These are phyloP conservation scores for Urtica urens DNA, from an alignment of 306 rosid genomes.

Conservation along the genomic window DNA sequence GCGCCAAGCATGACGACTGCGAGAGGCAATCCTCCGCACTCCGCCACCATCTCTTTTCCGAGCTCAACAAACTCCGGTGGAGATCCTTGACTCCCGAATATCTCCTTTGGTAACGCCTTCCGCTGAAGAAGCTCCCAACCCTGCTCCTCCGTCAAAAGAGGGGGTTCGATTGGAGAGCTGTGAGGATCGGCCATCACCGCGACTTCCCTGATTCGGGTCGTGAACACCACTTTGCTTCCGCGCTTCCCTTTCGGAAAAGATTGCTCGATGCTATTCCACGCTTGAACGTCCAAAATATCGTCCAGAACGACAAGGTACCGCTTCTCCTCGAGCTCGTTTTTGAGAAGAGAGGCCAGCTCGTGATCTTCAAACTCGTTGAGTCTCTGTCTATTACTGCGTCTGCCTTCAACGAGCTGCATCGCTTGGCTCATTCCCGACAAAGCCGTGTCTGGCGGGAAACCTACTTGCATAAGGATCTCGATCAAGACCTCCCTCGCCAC, in stretches of 20 bases:
- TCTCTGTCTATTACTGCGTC: not conserved
- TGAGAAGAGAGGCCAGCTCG: not conserved
- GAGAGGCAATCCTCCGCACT: not conserved
- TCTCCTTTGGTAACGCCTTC: not conserved
- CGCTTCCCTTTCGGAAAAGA: not conserved
- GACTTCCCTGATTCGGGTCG: constrained; percentile 8
- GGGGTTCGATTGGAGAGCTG: not conserved
- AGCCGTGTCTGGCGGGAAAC: too few relatives aligned
- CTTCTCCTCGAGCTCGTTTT: not conserved
- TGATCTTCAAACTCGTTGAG: not conserved
- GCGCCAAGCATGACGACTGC: not conserved
- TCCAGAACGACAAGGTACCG: constrained; percentile 7
- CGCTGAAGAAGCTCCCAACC: constrained; percentile 10
- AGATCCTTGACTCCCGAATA: not conserved
- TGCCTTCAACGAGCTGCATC: not conserved
- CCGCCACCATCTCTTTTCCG: not conserved
- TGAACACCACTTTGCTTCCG: constrained; percentile 4
- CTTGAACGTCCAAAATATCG: constrained; percentile 5
- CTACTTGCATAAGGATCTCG: constrained; percentile 5
- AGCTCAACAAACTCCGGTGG: not conserved
- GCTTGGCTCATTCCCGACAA: too few relatives aligned
- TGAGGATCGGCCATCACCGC: not conserved
- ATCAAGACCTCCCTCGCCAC: not conserved
- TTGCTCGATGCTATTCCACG: not conserved
- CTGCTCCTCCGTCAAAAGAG: not conserved